Evolutionary conservation across 148 eudicot genomes (phyloP), one percentile per base, ranked within the genome.

Genomic region (Vaccinium macrocarpon): DNA sequence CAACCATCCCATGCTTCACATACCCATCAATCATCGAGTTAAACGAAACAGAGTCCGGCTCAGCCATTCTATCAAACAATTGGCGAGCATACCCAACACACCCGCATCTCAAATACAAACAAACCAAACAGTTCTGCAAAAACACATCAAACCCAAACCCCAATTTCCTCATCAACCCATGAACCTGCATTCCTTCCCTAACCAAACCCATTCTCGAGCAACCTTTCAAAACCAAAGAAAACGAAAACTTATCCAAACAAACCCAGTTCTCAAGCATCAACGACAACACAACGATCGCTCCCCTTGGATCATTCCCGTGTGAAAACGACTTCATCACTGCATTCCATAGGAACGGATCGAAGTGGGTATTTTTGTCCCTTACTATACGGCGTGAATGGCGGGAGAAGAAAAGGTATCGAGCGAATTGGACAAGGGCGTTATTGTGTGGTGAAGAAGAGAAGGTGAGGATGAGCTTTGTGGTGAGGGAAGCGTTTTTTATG

Each of bases 1-100:
- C 73, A 70, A 93, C 68, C 87, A 84, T 89, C 84, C 95, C 93
- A 52, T 76, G 62, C 89, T 95, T 93, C 66, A 89, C 91, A 89
- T 91, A 93, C 80, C 95, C 98, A 86, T 93, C 94, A 71, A 95
- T 91, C 93, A 93, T 89, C 55, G 89, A 86, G 81, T 95, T 95
- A 76, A 85, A 93, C 23, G 95, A 90, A 82, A 95, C 92, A 2
- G 90, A 86, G 79, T 95, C 98, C 79, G 85, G 89, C 13, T 76
- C 51, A 2, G 77, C 56, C 93, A 92, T 92, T 82, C 79, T 89
- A 90, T 94, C 98, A 79, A 94, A 94, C 76, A 94, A 85, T 25
- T 83, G 96, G 48, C 92, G 90, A 5, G 93, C 95, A 66, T 78
- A 57, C 61, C 84, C 91, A 80, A 89, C 50, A 76, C 68, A 82